Percentiles rank a stretch among this genome's conserved stretches.
phyloP scores from a whole-genome alignment of 768 basidiomycete species.

The Collybia nuda region DNA sequence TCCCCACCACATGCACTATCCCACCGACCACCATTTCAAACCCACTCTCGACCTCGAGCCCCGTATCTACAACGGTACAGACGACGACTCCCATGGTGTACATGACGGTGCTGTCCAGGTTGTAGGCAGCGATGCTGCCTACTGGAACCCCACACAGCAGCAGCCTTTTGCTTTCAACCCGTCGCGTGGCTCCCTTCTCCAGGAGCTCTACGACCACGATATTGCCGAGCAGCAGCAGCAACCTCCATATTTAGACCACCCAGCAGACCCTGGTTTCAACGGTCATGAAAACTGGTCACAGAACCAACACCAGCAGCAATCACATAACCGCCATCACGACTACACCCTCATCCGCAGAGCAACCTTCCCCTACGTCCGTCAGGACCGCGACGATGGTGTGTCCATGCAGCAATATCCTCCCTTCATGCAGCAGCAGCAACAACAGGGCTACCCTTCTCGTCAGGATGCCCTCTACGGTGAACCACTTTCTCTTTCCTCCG shows the following conservation, averaged over 20 bases:
- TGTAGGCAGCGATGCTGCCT: conserved; percentile 35
- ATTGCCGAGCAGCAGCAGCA: conserved; percentile 40
- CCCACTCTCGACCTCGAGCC: conserved; percentile 35
- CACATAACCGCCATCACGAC: conserved; percentile 39
- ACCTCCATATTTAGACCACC: conserved; percentile 32
- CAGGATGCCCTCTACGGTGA: conserved; percentile 34
- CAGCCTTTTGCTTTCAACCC: conserved; percentile 26
- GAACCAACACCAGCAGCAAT: conserved; percentile 32
- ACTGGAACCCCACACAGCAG: conserved; percentile 29
- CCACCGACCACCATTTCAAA: conserved; percentile 21
- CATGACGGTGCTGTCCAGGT: conserved; percentile 41
- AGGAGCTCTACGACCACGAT: conserved; percentile 71
- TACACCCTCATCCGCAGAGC: conserved; percentile 58
- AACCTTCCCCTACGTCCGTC: conserved; percentile 76
- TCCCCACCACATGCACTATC: conserved; percentile 43
- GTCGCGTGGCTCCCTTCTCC: conserved; percentile 54
- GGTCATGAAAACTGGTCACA: conserved; percentile 22
- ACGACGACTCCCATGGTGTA: conserved; percentile 33
- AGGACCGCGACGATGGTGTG: conserved; percentile 56
- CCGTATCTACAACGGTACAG: conserved; percentile 51
- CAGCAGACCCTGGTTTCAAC: conserved; percentile 23
- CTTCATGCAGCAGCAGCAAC: conserved; percentile 44
- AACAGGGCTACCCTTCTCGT: conserved; percentile 34
- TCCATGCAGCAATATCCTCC: conserved; percentile 38
- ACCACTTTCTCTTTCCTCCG: conserved; percentile 24